Conservation (phyloP, 768 basidiomycete genomes). For the Mycena rosella region DNA sequence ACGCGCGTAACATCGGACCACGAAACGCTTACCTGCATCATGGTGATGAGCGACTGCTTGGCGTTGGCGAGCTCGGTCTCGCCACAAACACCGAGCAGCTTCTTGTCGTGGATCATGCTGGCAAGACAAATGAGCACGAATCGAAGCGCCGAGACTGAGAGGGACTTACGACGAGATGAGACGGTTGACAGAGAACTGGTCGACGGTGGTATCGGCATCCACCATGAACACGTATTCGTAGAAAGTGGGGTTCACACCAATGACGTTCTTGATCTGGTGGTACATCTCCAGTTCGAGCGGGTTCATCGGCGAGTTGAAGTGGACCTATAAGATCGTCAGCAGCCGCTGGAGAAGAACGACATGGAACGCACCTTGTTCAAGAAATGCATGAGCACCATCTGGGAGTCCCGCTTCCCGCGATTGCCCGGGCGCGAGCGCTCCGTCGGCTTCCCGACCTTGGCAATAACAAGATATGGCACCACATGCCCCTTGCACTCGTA, state of each 20-base stretch:
- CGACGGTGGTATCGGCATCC: slow-evolving; percentile 95
- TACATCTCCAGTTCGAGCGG: slow-evolving; percentile 98
- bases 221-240: slow-evolving; percentile 97
- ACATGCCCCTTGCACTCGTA: slow-evolving; percentile 96
- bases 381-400: slow-evolving; percentile 97
- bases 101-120: slow-evolving; percentile 98
- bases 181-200: slow-evolving; percentile 88
- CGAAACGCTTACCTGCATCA: slow-evolving; percentile 83
- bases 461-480: slow-evolving; percentile 93
- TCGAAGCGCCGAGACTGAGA: neutral
- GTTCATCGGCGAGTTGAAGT: slow-evolving; percentile 97
- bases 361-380: slow-evolving; percentile 84
- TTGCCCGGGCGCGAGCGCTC: slow-evolving; percentile 96
- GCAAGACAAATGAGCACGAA: neutral
- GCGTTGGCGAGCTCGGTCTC: slow-evolving; percentile 94
- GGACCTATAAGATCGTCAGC: slow-evolving; percentile 71
- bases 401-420: slow-evolving; percentile 97
- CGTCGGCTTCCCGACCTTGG: slow-evolving; percentile 95
- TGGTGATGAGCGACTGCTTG: slow-evolving; percentile 94
- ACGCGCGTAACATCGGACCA: slow-evolving; percentile 1
- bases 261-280: slow-evolving; percentile 99
- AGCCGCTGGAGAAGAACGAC: neutral
- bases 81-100: slow-evolving; percentile 93
- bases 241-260: slow-evolving; percentile 98
- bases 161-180: slow-evolving; percentile 90